Evolutionary conservation across 2,329 filamentous ascomycete genomes (phyloP).

Genomic region (Dendryphion nanum): DNA sequence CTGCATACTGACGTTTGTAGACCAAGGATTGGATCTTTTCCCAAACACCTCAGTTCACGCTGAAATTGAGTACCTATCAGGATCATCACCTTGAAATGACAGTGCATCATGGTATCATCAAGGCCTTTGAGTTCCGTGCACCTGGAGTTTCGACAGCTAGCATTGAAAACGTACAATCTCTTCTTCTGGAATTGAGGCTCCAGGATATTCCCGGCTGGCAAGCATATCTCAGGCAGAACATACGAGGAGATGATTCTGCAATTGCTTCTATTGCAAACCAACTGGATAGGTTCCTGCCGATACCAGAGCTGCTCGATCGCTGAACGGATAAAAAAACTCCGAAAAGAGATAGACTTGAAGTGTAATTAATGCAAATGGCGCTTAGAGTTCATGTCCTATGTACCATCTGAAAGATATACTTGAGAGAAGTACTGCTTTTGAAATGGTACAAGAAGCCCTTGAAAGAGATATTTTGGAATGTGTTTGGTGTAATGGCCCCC

Average conservation of each 20-base stretch:
- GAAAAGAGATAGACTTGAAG: not conserved
- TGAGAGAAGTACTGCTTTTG: no score
- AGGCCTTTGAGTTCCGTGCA: constrained; percentile 37
- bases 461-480: no score
- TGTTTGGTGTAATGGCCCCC: no score
- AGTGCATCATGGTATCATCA: constrained; percentile 58
- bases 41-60: constrained; percentile 81
- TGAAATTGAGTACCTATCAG: constrained; percentile 53
- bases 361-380: no score
- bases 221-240: constrained; percentile 14
- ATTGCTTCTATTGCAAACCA: not conserved
- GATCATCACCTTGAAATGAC: constrained; percentile 22
- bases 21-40: constrained; percentile 74
- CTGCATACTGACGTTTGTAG: constrained; percentile 42
- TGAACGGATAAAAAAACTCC: not conserved
- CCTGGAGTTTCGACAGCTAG: constrained; percentile 3
- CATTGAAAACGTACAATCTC: constrained; percentile 15
- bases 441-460: no score
- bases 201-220: constrained; percentile 50
- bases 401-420: no score
- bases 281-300: not conserved
- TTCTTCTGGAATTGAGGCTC: constrained; percentile 41
- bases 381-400: no score
- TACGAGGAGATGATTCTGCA: constrained; percentile 1
- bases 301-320: not conserved